Evolutionary conservation across 78 protist genomes (phyloP).

Genomic region (Dictyostelium discoideum): DNA sequence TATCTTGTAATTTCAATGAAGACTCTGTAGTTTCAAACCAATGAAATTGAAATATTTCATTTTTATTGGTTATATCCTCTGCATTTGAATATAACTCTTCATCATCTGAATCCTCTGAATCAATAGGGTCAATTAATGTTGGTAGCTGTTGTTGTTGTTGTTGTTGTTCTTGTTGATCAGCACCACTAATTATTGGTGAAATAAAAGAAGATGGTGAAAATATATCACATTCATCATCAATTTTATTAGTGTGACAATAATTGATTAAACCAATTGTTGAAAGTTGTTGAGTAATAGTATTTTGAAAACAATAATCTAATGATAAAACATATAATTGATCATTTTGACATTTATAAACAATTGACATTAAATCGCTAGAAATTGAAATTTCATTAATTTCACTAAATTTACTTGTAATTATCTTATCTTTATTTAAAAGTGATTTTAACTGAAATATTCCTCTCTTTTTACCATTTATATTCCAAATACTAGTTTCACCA

Average conservation of each 20-base stretch:
- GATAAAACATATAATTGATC: conserved; percentile 18
- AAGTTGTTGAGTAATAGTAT: not conserved
- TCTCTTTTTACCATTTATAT: conserved; percentile 56
- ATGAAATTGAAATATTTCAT: conserved; percentile 22
- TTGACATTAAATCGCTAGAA: conserved; percentile 14
- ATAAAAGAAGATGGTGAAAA: not conserved
- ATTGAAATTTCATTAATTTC: conserved; percentile 42
- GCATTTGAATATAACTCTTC: not conserved
- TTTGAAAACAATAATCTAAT: conserved; percentile 42
- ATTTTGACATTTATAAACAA: not conserved
- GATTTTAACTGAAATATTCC: conserved; percentile 1
- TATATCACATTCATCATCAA: conserved; percentile 3
- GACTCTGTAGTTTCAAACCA: conserved; percentile 60
- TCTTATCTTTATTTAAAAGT: not conserved
- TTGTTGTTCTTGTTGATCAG: not conserved
- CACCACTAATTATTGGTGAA: not conserved
- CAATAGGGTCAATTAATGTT: not conserved
- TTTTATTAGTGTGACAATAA: not conserved
- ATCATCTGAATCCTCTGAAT: not conserved
- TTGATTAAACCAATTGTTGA: not conserved
- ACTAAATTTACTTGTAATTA: not conserved
- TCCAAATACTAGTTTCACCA: conserved; percentile 40
- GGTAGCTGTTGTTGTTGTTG: not conserved
- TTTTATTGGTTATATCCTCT: conserved; percentile 6
- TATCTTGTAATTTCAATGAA: not conserved